Evolutionary conservation across 2,329 filamentous ascomycete species (phyloP).

Genomic region (Aspergillus hiratsukae): DNA sequence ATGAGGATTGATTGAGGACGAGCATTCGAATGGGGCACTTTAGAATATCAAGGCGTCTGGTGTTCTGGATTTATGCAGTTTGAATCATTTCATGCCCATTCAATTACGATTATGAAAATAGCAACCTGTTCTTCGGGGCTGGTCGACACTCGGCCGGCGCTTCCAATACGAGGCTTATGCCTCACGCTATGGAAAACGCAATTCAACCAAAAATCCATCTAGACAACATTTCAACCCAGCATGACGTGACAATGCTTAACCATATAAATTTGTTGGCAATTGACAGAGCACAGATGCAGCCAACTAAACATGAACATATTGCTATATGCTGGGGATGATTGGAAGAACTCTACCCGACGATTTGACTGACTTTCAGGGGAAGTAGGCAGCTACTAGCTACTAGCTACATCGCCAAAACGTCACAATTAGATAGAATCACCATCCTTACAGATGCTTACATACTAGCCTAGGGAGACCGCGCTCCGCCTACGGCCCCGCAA

Average conservation of each 20-base stretch:
- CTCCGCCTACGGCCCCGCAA: too few species aligned
- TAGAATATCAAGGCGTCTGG: conserved; percentile 17
- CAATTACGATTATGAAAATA: not conserved
- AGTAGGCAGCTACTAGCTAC: too few species aligned
- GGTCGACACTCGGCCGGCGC: not conserved
- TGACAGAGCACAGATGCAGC: too few species aligned
- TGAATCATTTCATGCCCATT: not conserved
- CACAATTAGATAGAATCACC: too few species aligned
- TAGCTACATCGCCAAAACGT: too few species aligned
- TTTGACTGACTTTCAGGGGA: conserved; percentile 18
- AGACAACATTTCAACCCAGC: not conserved
- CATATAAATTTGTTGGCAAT: not conserved
- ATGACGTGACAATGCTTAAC: not conserved
- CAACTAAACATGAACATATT: too few species aligned
- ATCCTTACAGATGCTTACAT: too few species aligned
- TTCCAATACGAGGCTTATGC: not conserved
- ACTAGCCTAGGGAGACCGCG: too few species aligned
- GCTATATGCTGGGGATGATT: too few species aligned
- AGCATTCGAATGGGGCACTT: conserved; percentile 2
- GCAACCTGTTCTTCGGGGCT: not conserved
- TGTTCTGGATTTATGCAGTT: conserved; percentile 16
- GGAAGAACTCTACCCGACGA: conserved; percentile 33
- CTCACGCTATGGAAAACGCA: not conserved
- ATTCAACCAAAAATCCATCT: not conserved
- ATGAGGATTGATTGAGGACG: conserved; percentile 71